Base-by-base conservation (phyloP, 306 rosid genomes). In the Citrullus mucosospermus region DNA sequence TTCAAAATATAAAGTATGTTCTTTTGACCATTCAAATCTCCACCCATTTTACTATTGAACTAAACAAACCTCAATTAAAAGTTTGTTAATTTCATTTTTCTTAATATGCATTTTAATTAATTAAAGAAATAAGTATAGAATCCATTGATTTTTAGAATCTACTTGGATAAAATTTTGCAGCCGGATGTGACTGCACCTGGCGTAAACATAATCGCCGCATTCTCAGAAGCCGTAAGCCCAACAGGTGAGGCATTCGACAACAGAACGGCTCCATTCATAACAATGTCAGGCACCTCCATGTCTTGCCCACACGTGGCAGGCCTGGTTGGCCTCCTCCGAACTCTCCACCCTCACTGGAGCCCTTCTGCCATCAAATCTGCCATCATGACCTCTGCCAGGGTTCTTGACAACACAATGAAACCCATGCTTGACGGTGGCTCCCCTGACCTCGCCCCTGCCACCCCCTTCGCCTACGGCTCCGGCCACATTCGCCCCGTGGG, bases 161-260 rank as follows among this genome's bases (percentile, higher is more conserved):
- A 22, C 2, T 32, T 9, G 48, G 11, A 41, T 68, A 1, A 69
- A 69, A 44, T 6, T 16, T 41, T 15, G 8, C 89, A 92, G 96
- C 98, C 96, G 22, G 98, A 93, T 76, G 16, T 93, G 20, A 93
- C 94, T 0, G 92, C 92, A 9, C 96, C 94, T 0, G 96, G 97
- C 32, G 97, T 93, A 60, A 82, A 86, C 55, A 81, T 91, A 53
- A 83, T 93, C 30, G 94, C 96, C 56, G 90, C 92, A 3, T 93
- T 16, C 81, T 79, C 90, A 3, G 75, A 34, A 82, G 88, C 72
- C 6, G 54, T n/a, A 13, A 85, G 91, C 80, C 93, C 93, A 0
- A 82, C 94, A 9, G 81, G 39, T 0, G 15, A 60, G 80, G 6
- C 20, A 0, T 73, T 53, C n/a, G 97, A 92, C 78, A 66, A 67